Evolutionary conservation across 805 yeast species (phyloP).

Genomic region (Teunomyces atbi): DNA sequence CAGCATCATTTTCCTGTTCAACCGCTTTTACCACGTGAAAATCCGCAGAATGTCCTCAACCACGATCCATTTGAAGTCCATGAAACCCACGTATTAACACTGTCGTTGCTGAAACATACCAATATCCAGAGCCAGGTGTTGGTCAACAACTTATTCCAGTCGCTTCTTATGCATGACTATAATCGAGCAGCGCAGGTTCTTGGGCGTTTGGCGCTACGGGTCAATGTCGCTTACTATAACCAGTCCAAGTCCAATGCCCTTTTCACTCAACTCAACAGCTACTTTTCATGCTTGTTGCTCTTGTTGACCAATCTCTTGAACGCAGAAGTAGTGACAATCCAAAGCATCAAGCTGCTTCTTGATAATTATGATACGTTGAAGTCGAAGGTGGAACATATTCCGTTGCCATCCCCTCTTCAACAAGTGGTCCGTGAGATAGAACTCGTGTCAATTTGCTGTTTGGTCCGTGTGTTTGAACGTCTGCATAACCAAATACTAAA

Average conservation of each 20-base stretch:
- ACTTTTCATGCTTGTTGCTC: slow-evolving; percentile 15
- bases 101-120: not conserved
- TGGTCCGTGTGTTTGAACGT: not conserved
- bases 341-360: slow-evolving; percentile 11
- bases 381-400: not conserved
- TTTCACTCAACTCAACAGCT: slow-evolving; percentile 8
- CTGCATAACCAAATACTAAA: slow-evolving; percentile 1
- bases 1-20: not conserved
- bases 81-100: not conserved
- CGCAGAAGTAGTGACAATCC: slow-evolving; percentile 5
- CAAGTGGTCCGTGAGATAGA: not conserved
- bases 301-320: slow-evolving; percentile 7
- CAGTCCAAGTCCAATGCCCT: not conserved
- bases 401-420: not conserved
- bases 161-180: slow-evolving; percentile 14
- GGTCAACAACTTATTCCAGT: slow-evolving; percentile 15
- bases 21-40: not conserved
- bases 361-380: slow-evolving; percentile 8
- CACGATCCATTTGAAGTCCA: not conserved
- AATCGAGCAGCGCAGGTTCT: slow-evolving; percentile 11
- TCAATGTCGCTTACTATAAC: slow-evolving; percentile 6
- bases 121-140: slow-evolving; percentile 10
- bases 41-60: not conserved
- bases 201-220: slow-evolving; percentile 3
- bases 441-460: not conserved